Conservation (phyloP, 2,329 filamentous ascomycete species). For the Penicillium thymicola region DNA sequence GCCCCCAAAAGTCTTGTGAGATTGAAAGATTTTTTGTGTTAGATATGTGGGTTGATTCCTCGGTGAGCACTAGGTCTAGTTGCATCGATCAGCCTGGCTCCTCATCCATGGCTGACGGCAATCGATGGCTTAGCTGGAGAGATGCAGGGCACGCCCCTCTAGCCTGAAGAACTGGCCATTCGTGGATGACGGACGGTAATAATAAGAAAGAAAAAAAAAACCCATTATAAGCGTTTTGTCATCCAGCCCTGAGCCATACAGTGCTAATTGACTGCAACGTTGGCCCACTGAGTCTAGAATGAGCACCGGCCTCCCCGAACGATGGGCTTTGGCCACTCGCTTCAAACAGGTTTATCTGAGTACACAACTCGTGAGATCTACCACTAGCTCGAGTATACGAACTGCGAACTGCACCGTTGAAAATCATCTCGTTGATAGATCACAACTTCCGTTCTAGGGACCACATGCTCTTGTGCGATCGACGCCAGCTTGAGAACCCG, state of each 20-base stretch:
- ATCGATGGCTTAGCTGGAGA: neutral
- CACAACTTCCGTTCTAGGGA: neutral
- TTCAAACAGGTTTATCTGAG: neutral
- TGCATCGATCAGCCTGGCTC: neutral
- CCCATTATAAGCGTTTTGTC: neutral
- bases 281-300: neutral
- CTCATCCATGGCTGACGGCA: neutral
- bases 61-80: neutral
- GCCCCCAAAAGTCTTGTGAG: neutral
- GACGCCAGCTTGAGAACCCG: neutral
- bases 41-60: neutral
- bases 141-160: neutral
- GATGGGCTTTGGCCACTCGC: neutral
- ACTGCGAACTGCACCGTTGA: neutral
- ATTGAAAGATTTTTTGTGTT: neutral
- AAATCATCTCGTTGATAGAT: constrained; percentile 1
- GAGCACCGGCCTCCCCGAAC: neutral
- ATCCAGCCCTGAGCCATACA: neutral
- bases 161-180: neutral
- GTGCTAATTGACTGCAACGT: neutral
- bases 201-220: neutral
- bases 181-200: neutral
- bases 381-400: neutral
- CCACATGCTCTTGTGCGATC: neutral
- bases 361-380: constrained; percentile 1